Evolutionary conservation across 352 stramenopile genomes (phyloP).

Genomic region (Saprolegnia diclina): DNA sequence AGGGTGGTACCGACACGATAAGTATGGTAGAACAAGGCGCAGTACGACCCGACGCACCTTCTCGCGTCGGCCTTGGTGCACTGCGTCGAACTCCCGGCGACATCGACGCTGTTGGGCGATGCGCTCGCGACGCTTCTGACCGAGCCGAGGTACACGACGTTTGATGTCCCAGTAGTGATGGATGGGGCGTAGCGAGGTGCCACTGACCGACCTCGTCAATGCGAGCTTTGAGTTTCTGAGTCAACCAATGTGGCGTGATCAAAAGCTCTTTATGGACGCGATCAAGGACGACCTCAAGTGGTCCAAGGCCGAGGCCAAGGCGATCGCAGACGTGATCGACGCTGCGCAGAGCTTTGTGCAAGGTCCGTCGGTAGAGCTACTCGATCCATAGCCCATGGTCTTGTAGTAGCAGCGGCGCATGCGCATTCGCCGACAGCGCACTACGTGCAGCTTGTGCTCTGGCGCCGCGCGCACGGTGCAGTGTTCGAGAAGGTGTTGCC

Average conservation of each 20-base stretch:
- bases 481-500: neutral
- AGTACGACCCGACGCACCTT: conserved; percentile 12
- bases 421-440: neutral
- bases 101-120: neutral
- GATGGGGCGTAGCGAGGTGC: neutral
- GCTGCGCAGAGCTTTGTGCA: neutral
- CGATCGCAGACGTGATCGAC: conserved; percentile 1
- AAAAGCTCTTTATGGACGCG: conserved; percentile 4
- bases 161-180: neutral
- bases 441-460: neutral
- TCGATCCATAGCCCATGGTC: neutral
- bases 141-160: neutral
- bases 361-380: neutral
- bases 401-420: neutral
- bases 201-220: conserved; percentile 10
- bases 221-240: neutral
- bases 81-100: neutral
- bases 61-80: conserved; percentile 5
- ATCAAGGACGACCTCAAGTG: conserved; percentile 27
- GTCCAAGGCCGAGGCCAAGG: conserved; percentile 24
- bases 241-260: neutral
- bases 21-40: conserved; percentile 1
- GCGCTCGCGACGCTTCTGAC: neutral
- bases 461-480: conserved; percentile 8
- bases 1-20: neutral